Evolutionary conservation across 179 eudicot species (phyloP).

Genomic region (Heliamphora pulchella): DNA sequence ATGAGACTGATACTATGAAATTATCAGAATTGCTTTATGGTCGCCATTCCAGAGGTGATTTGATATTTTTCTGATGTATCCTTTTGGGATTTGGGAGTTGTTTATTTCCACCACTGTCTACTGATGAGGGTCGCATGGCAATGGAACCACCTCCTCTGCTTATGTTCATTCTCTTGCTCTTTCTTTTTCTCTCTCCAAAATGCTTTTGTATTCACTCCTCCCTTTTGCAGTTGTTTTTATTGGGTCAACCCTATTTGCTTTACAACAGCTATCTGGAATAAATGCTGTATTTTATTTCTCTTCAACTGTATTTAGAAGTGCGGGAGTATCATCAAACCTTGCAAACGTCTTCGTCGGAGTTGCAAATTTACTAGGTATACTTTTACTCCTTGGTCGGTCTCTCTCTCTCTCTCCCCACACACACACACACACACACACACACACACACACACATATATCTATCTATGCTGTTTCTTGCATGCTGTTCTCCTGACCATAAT

Average conservation of each 20-base stretch:
- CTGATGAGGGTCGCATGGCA: neutral
- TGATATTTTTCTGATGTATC: constrained; percentile 27
- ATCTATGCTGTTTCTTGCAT: no score
- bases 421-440: no score
- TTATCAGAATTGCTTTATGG: constrained; percentile 59
- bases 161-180: constrained; percentile 12
- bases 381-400: neutral
- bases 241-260: constrained; percentile 74
- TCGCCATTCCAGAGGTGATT: constrained; percentile 57
- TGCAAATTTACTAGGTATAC: constrained; percentile 63
- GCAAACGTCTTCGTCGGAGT: constrained; percentile 75
- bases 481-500: neutral
- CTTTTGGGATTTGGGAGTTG: constrained; percentile 19
- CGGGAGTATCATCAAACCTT: constrained; percentile 68
- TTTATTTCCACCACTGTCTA: neutral
- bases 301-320: constrained; percentile 75
- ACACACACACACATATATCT: neutral
- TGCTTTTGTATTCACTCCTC: constrained; percentile 39
- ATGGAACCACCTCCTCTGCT: neutral
- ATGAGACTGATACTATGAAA: constrained; percentile 53
- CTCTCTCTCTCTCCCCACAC: neutral
- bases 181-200: constrained; percentile 23
- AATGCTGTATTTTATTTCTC: constrained; percentile 96
- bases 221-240: constrained; percentile 86
- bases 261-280: constrained; percentile 95